Base-by-base conservation (phyloP, 371 early-diverging fungal species). In the Mortierella sp. region DNA sequence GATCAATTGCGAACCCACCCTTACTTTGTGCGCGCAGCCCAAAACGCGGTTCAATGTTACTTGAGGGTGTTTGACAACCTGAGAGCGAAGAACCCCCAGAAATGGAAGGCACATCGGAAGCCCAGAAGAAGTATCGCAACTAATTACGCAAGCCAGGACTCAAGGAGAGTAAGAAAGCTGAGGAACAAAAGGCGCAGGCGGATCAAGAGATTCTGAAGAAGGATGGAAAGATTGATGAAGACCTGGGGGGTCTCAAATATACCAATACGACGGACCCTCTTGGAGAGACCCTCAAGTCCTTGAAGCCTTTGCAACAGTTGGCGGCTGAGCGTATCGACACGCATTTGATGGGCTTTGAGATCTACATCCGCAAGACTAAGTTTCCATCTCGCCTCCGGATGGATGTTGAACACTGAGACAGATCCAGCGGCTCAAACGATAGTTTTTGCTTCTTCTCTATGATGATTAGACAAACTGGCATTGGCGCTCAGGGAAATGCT, bases 11-110 rank as follows among this genome's bases (percentile, higher is more conserved):
- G 89, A 24, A 76, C 73, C 2, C 91, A 94, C 72, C 88, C 86
- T 12, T 88, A 84, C 71, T 98, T 88, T 67, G 79, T 90, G 46
- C 85, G 87, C 34, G 91, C 95, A 16, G 96, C 93, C 12, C 83
- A 86, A 54, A 87, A 86, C 14, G 95, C 96, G 10, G 86, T 94
- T 13, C 78, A 68, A 67, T 79, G 88, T 61, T 94, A 95, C 64
- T 55, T 94, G n/a, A 72, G 81, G 21, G 58, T 95, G 54, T 82
- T 84, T 54, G 94, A 96, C 61, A 84, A 79, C 84, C 89, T 26
- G 81, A 82, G 9, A 61, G 67, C 3, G 60, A n/a, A 18, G 84
- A 71, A 4, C 45, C 80, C 8, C 82, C 80, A 27, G 85, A 84
- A 58, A 70, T 82, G 82, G 67, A 81, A 58, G 81, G 85, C 55